Evolutionary conservation across 129 eudicot species (phyloP), one percentile per base, ranked within the genome.

Genomic region (Tagetes erecta): DNA sequence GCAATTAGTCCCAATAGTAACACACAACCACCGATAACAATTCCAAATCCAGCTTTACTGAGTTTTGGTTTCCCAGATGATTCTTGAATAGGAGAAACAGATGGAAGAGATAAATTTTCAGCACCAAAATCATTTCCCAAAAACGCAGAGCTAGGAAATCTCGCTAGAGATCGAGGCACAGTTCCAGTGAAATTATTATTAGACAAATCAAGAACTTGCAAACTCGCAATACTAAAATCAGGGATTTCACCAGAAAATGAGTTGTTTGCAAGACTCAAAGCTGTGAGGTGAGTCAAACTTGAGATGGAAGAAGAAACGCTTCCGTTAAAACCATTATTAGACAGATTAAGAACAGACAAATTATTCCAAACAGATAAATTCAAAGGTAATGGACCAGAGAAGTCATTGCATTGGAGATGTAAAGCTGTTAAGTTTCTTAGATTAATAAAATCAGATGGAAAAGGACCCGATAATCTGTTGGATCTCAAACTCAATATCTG

Each of bases 181-280:
- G 49, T 68, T 50, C 98, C 98, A 2, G 83, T 90, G 27, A 94
- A 77, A 80, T 88, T 74, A 60, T 94, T 94, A 72, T 87, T 76
- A 6, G 97, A 86, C 68, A 94, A 73, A 84, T 94, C 92, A 51
- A 94, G 68, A 74, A 78, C 53, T 75, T 82, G 83, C 62, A 91
- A 73, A 74, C 81, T 85, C 36, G 96, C 83, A 60, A 78, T 57
- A 79, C 78, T 49, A 20, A 94, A 60, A 80, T 94, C 84, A 5
- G 98, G 98, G 30, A 94, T 79, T 77, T 88, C 83, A 52, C 97
- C 98, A 33, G 93, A 86, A 74, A 91, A 81, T 4, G 86, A 90
- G 82, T 94, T 94, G 67, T 85, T 88, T 38, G 96, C 92, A 35
- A 94, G 96, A 84, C 80, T 62, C 11, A 94, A 79, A 71, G 74